phyloP scores from a whole-genome alignment of 805 yeast species.

The Ogataea paradorogensis region DNA sequence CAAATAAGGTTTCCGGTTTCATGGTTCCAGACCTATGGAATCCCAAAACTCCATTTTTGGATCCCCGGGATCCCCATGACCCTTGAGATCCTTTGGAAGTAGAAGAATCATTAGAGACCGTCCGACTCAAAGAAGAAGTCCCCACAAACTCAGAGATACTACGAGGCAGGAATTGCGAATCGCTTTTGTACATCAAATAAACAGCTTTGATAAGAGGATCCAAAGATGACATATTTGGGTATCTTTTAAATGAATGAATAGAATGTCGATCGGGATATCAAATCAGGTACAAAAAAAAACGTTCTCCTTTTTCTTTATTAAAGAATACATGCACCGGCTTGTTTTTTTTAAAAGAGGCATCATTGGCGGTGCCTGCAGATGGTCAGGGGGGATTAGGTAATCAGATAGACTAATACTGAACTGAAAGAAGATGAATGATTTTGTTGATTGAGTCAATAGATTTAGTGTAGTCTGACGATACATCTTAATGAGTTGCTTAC shows the following conservation, averaged over 20 bases:
- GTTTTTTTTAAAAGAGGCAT: background rate
- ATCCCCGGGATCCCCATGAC: constrained; percentile 1
- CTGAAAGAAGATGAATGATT: too few relatives aligned
- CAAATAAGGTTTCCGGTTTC: constrained; percentile 11
- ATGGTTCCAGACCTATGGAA: constrained; percentile 2
- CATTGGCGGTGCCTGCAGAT: constrained; percentile 2
- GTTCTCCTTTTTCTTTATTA: background rate
- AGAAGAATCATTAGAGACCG: constrained; percentile 13
- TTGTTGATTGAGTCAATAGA: too few relatives aligned
- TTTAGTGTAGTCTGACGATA: too few relatives aligned
- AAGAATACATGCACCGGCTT: background rate
- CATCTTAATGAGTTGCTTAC: background rate
- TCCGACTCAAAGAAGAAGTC: constrained; percentile 8
- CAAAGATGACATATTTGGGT: constrained; percentile 9
- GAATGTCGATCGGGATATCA: background rate
- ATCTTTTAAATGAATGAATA: background rate
- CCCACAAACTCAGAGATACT: constrained; percentile 16
- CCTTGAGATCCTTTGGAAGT: constrained; percentile 3
- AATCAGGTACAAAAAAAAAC: background rate
- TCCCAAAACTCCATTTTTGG: constrained; percentile 1
- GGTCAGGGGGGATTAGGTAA: too few relatives aligned
- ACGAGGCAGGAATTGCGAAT: constrained; percentile 13
- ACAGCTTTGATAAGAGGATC: constrained; percentile 23
- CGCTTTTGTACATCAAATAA: constrained; percentile 18
- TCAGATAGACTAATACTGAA: too few relatives aligned